phyloP scores from a whole-genome alignment of 2,329 filamentous ascomycete species.

The Catunica adiposa region DNA sequence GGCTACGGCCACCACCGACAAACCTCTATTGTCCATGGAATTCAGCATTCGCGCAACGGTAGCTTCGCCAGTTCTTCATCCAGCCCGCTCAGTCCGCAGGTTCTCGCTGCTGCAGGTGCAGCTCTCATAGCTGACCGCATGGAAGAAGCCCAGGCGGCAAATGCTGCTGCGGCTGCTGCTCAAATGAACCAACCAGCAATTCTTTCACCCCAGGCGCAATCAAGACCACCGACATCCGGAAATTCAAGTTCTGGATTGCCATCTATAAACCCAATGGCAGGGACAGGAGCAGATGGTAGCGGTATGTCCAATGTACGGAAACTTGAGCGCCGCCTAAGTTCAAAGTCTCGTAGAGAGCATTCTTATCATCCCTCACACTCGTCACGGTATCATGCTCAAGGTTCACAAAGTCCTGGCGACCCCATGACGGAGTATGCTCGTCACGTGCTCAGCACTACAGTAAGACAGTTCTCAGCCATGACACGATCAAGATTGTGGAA shows the following conservation, averaged over 20 bases:
- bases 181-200: neutral
- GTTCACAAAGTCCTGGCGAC: constrained; percentile 52
- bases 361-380: constrained; percentile 62
- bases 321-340: constrained; percentile 43
- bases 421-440: constrained; percentile 97
- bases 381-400: constrained; percentile 42
- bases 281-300: constrained; percentile 17
- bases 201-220: constrained; percentile 22
- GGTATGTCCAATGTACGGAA: constrained; percentile 31
- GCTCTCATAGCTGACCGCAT: constrained; percentile 35
- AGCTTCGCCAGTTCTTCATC: constrained; percentile 66
- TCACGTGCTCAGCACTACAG: constrained; percentile 87
- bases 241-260: constrained; percentile 28
- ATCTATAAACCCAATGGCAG: constrained; percentile 16
- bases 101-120: constrained; percentile 54
- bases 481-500: neutral
- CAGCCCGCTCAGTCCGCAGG: constrained; percentile 75
- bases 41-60: constrained; percentile 82
- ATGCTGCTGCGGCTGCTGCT: neutral
- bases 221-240: constrained; percentile 23
- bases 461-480: constrained; percentile 25
- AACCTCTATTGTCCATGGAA: constrained; percentile 91
- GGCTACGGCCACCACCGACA: constrained; percentile 80
- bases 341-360: constrained; percentile 52
- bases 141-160: constrained; percentile 23